A percentile compares a stretch with the other conserved stretches of the same genome.
These are phyloP conservation scores for Populus hybrid DNA, from an alignment of 441 rosid genomes.

Conservation along the genomic window DNA sequence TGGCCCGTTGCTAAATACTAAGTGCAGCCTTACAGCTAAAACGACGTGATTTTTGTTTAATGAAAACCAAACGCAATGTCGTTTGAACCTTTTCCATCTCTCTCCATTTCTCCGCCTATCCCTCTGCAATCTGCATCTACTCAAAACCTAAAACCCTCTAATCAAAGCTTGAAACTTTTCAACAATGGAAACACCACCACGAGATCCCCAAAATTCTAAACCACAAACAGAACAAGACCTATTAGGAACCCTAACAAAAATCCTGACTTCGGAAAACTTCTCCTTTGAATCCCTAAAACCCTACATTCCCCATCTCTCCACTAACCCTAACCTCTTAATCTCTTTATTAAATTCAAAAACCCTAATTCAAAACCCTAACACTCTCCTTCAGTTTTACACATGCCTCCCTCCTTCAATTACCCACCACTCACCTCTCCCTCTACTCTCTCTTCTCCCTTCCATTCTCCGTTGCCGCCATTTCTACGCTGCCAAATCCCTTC, in stretches of 20 bases:
- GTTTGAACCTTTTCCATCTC: neutral
- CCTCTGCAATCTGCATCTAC: neutral
- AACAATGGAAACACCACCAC: constrained; percentile 4
- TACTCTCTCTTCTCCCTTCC: constrained; percentile 57
- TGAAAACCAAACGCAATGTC: neutral
- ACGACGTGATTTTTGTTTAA: too few species aligned
- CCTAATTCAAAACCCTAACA: constrained; percentile 38
- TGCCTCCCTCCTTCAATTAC: constrained; percentile 34
- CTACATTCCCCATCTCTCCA: constrained; percentile 40
- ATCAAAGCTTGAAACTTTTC: too few species aligned
- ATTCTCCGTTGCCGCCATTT: constrained; percentile 52
- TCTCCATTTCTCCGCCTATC: neutral
- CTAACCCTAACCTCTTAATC: constrained; percentile 37
- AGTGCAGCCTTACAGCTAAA: too few species aligned
- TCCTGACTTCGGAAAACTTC: constrained; percentile 31
- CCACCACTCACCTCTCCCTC: constrained; percentile 40
- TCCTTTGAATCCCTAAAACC: constrained; percentile 39
- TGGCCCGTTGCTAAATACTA: too few species aligned
- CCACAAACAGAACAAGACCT: constrained; percentile 25
- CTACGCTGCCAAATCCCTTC: constrained; percentile 64
- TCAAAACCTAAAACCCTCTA: neutral
- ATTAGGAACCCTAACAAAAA: constrained; percentile 31
- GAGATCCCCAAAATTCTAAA: neutral
- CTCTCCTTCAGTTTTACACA: constrained; percentile 52
- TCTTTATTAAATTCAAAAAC: constrained; percentile 51